Evolutionary conservation across 257 asterid species (phyloP).

Genomic region (Henckelia pumila): DNA sequence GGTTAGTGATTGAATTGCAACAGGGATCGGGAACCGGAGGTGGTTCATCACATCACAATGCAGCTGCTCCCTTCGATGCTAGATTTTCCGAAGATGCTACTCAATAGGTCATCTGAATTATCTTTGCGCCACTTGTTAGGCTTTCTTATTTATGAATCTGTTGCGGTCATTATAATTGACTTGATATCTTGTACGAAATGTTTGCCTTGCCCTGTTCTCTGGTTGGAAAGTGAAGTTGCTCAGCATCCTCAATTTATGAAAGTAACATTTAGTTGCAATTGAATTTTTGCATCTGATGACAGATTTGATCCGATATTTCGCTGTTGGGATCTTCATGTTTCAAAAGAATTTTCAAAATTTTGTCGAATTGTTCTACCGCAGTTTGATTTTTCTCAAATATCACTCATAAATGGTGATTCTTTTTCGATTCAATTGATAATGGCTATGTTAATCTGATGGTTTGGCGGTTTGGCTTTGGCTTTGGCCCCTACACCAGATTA

Average conservation of each 20-base stretch:
- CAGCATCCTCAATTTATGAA: background rate
- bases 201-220: background rate
- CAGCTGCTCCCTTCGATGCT: constrained; percentile 86
- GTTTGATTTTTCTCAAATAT: no score
- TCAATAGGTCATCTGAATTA: constrained; percentile 51
- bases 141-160: background rate
- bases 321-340: no score
- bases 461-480: no score
- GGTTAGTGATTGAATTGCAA: constrained; percentile 86
- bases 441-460: no score
- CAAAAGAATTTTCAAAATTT: no score
- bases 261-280: background rate
- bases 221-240: background rate
- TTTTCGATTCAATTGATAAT: no score
- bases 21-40: constrained; percentile 74
- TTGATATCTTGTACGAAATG: background rate
- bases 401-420: no score
- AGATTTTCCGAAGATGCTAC: constrained; percentile 82
- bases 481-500: no score
- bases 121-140: constrained; percentile 12
- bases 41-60: constrained; percentile 48
- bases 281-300: background rate
- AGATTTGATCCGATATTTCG: background rate
- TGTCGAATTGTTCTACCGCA: no score
- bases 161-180: background rate